Percentiles rank a stretch among this genome's conserved stretches.
Conservation (phyloP, 371 early-diverging fungal species). For the Blakeslea trispora region DNA sequence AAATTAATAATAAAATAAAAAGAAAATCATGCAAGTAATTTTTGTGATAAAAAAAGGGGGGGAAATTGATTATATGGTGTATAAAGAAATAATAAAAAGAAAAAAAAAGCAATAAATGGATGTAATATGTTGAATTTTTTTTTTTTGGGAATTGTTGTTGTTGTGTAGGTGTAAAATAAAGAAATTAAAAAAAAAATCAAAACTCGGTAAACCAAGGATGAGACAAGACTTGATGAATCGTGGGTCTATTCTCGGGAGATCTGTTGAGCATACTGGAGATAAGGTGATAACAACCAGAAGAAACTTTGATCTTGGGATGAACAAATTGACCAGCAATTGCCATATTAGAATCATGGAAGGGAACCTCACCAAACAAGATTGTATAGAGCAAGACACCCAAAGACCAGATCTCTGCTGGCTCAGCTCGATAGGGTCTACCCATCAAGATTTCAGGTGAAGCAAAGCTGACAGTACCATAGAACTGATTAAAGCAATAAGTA, state of each 20-base stretch:
- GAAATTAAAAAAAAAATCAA: no score
- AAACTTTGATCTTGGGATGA: conserved; percentile 45
- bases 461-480: conserved; percentile 66
- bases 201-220: conserved; percentile 64
- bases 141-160: no score
- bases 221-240: conserved; percentile 59
- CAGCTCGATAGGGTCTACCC: conserved; percentile 70
- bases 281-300: conserved; percentile 56
- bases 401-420: conserved; percentile 83
- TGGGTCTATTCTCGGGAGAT: conserved; percentile 57
- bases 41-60: no score
- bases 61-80: no score
- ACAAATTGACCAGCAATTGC: conserved; percentile 47
- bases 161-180: no score
- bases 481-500: conserved; percentile 53
- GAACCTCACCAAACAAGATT: conserved; percentile 73
- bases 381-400: conserved; percentile 79
- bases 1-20: no score
- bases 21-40: no score
- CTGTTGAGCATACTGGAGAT: conserved; percentile 68
- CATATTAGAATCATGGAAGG: conserved; percentile 62
- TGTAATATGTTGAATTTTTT: no score
- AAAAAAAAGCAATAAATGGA: no score
- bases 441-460: conserved; percentile 83
- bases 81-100: no score